A percentile compares a stretch with the other conserved stretches of the same genome.
Evolutionary conservation across 306 rosid species (phyloP).

Genomic region (Malus orientalis): DNA sequence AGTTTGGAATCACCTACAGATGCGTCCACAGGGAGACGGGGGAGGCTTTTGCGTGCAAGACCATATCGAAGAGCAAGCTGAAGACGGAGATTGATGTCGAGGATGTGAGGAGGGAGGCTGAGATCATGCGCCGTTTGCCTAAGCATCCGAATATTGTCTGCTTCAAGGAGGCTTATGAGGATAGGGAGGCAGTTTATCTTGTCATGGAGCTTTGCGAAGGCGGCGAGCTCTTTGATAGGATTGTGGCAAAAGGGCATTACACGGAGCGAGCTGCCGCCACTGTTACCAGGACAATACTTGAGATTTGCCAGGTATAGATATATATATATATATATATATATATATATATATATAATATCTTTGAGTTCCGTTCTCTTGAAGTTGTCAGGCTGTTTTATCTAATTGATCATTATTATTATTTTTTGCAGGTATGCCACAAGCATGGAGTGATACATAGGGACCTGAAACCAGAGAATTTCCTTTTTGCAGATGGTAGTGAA

Average conservation of each 20-base stretch:
- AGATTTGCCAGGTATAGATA: conserved; percentile 65
- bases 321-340: too few species aligned
- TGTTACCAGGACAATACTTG: conserved; percentile 62
- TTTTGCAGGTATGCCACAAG: conserved; percentile 64
- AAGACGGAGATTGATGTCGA: conserved; percentile 70
- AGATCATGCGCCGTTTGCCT: conserved; percentile 76
- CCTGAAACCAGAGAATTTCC: conserved; percentile 91
- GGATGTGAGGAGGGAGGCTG: conserved; percentile 83
- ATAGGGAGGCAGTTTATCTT: conserved; percentile 71
- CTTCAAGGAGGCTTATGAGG: conserved; percentile 80
- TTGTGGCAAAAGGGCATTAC: conserved; percentile 74
- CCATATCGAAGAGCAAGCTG: conserved; percentile 63
- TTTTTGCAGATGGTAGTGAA: conserved; percentile 61
- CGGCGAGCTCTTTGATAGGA: conserved; percentile 86
- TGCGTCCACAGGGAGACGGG: conserved; percentile 39
- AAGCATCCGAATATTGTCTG: conserved; percentile 66
- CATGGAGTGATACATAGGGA: conserved; percentile 88
- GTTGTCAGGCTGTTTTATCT: background rate
- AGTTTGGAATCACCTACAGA: conserved; percentile 65
- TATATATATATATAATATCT: too few species aligned
- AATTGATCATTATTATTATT: background rate
- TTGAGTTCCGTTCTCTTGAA: background rate
- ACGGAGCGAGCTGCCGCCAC: conserved; percentile 84
- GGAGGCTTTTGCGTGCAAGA: conserved; percentile 58
- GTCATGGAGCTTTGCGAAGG: conserved; percentile 30